Conservation (phyloP, 495 filamentous ascomycete species). For the Xylaria telfairii region DNA sequence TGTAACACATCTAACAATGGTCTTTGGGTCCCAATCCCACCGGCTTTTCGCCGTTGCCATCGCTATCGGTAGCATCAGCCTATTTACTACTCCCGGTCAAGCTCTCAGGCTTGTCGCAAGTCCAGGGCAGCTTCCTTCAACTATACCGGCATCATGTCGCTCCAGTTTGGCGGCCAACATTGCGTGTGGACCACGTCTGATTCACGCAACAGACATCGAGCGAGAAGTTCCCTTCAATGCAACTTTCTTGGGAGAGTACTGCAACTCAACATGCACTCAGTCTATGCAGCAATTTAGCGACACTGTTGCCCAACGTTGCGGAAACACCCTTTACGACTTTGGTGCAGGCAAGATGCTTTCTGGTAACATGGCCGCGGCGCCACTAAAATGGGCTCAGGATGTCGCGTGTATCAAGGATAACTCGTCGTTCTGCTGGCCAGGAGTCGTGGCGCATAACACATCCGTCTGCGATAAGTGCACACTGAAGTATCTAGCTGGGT, state of each 20-base stretch:
- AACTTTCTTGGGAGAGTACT: background rate
- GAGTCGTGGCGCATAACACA: background rate
- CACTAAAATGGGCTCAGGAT: background rate
- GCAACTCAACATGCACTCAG: background rate
- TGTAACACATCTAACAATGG: background rate
- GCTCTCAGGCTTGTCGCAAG: background rate
- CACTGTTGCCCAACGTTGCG: background rate
- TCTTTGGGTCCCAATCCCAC: background rate
- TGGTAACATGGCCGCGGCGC: background rate
- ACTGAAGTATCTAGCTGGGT: background rate
- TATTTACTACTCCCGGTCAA: background rate
- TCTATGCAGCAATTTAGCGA: background rate
- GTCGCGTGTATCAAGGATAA: background rate
- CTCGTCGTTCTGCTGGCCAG: background rate
- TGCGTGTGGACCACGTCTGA: background rate
- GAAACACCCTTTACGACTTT: background rate
- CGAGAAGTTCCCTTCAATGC: background rate
- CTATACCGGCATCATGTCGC: background rate
- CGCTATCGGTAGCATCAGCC: background rate
- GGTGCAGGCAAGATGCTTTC: background rate
- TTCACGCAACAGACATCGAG: background rate
- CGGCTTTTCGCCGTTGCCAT: background rate
- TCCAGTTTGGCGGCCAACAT: background rate
- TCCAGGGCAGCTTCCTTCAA: background rate
- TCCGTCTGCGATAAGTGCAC: background rate